These are phyloP conservation scores for Suillus fuscotomentosus DNA, from an alignment of 768 basidiomycete species.

Conservation along the genomic window DNA sequence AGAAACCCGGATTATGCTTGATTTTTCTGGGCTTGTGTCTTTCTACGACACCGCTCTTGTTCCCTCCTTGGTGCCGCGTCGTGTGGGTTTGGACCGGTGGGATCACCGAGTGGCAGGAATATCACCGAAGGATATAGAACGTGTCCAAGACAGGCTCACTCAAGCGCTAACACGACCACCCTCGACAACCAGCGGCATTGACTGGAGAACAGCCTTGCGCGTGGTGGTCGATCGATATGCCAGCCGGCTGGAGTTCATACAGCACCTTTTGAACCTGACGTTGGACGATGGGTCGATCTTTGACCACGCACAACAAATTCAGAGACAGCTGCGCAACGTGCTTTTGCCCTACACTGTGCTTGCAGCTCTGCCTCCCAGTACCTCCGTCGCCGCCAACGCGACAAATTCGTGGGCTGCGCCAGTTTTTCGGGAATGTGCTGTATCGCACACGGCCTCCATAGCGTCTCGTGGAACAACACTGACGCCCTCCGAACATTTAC, in stretches of 20 bases:
- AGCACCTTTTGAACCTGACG: constrained; percentile 31
- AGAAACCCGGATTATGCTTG: constrained; percentile 22
- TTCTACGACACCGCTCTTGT: constrained; percentile 28
- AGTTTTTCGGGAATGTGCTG: constrained; percentile 11
- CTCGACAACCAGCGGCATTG: constrained; percentile 30
- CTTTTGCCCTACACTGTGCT: constrained; percentile 10
- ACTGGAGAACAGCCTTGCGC: constrained; percentile 41
- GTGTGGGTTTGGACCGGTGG: constrained; percentile 20
- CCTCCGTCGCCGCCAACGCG: background rate
- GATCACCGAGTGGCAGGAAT: constrained; percentile 17
- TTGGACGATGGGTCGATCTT: constrained; percentile 10
- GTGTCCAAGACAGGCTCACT: constrained; percentile 8
- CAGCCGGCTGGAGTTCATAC: constrained; percentile 39
- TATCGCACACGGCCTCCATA: constrained; percentile 8
- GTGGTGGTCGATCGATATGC: constrained; percentile 41
- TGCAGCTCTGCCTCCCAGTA: background rate
- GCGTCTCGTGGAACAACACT: background rate
- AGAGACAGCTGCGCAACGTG: constrained; percentile 20
- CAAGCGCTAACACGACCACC: constrained; percentile 3
- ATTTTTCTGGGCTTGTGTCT: constrained; percentile 18
- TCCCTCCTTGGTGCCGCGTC: constrained; percentile 15
- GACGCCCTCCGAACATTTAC: constrained; percentile 12
- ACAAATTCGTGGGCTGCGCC: constrained; percentile 12
- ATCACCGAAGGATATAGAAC: constrained; percentile 13
- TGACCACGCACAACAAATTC: constrained; percentile 7